Base-by-base conservation (phyloP, 176 grass and related monocot genomes). In the Cymbopogon citratus region DNA sequence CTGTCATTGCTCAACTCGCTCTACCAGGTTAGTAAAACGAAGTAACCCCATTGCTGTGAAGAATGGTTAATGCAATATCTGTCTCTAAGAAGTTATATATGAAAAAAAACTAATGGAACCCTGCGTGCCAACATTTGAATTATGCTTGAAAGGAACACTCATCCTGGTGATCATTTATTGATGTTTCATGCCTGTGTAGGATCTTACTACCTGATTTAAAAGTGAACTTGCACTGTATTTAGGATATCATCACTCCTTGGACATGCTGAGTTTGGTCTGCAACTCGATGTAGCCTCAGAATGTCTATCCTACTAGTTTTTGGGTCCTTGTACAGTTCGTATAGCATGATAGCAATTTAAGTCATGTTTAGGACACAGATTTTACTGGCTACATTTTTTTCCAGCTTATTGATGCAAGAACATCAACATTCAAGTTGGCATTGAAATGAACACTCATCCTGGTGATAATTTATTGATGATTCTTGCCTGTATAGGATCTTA, bases 371-470 rank as follows among this genome's bases (percentile, higher is more conserved):
- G 41, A 16, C 70, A 65, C 21, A 81, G 1, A 77, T 44, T 80
- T 69, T 73, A 70, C 27, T 73, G 62, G 36, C 19, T 85, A 28
- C 65, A 65, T 74, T 87, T 46, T 60, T 18, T 3, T 4, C 38
- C 67, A 98, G 95, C 81, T 98, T 75, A 94, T 98, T 87, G 92
- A 94, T 75, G 87, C 95, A 81, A 94, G 92, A 67, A 88, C 90
- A 25, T 94, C 88, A 71, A 98, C 91, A 35, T 97, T 90, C 80
- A 80, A 85, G 74, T 87, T 86, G 39, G 85, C 94, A 31, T 63
- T 90, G 63, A n/a, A n/a, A n/a, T n/a, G n/a, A n/a, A n/a, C n/a
- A n/a, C n/a, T n/a, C n/a, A n/a, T n/a, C n/a, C n/a, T n/a, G n/a
- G n/a, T n/a, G n/a, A n/a, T n/a, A n/a, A n/a, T n/a, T n/a, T n/a